phyloP scores from a whole-genome alignment of 2,329 filamentous ascomycete genomes.

The Arthrocladium fulminans region DNA sequence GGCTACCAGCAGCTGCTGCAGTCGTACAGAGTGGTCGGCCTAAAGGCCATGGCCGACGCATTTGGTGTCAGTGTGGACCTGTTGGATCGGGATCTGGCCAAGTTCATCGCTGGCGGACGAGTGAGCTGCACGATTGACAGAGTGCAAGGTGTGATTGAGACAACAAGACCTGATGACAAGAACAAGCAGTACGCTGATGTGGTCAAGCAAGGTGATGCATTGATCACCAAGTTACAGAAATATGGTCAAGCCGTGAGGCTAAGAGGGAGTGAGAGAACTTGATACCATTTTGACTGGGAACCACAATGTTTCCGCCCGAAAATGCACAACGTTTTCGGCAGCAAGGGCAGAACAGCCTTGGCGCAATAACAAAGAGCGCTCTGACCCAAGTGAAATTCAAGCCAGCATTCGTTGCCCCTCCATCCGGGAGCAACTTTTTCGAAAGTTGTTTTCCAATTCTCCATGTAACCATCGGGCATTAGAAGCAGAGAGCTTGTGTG shows the following conservation, averaged over 20 bases:
- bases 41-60: conserved; percentile 92
- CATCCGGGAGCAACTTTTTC: no score
- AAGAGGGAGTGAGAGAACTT: conserved; percentile 88
- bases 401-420: no score
- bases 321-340: no score
- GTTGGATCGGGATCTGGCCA: conserved; percentile 90
- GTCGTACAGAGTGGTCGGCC: conserved; percentile 92
- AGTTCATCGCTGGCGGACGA: conserved; percentile 89
- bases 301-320: no score
- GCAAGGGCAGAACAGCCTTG: no score
- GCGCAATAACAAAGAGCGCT: no score
- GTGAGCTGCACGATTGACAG: conserved; percentile 97
- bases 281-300: no score
- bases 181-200: conserved; percentile 99
- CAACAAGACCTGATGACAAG: conserved; percentile 95
- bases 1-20: conserved; percentile 96
- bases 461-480: no score
- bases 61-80: conserved; percentile 97
- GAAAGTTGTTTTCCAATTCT: no score
- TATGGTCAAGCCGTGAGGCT: conserved; percentile 94
- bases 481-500: no score
- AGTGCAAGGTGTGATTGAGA: conserved; percentile 94
- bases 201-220: conserved; percentile 90
- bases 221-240: conserved; percentile 98
- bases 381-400: no score